A percentile compares a stretch with the other conserved stretches of the same genome.
These are phyloP conservation scores for Colletotrichum scovillei DNA, from an alignment of 2,329 filamentous ascomycete species.

Conservation along the genomic window DNA sequence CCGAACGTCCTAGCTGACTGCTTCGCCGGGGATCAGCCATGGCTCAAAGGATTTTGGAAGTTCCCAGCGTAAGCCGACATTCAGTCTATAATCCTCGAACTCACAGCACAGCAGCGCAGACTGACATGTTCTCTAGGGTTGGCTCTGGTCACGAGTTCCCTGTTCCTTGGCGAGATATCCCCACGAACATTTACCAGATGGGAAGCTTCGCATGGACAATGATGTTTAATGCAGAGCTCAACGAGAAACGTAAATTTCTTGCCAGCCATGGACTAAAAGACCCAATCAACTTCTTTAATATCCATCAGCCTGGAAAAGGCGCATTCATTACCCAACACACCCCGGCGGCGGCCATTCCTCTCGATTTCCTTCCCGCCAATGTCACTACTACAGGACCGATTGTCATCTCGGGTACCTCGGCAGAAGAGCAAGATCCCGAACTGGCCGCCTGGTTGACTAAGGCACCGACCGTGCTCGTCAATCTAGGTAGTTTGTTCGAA, in stretches of 20 bases:
- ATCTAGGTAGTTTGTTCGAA: slow-evolving; percentile 40
- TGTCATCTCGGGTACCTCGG: slow-evolving; percentile 34
- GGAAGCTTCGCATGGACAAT: slow-evolving; percentile 36
- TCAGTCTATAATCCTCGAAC: background rate
- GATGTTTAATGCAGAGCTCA: background rate
- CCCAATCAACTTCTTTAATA: slow-evolving; percentile 37
- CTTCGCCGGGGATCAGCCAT: slow-evolving; percentile 51
- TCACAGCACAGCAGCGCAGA: background rate
- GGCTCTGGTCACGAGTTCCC: slow-evolving; percentile 57
- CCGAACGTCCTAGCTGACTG: slow-evolving; percentile 57
- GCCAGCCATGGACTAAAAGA: slow-evolving; percentile 38
- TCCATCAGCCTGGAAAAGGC: slow-evolving; percentile 36
- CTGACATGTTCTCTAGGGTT: slow-evolving; percentile 42
- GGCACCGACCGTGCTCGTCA: slow-evolving; percentile 41
- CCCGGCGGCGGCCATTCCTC: slow-evolving; percentile 40
- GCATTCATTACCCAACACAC: slow-evolving; percentile 42
- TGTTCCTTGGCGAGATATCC: slow-evolving; percentile 54
- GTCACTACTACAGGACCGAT: slow-evolving; percentile 40
- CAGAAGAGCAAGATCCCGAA: slow-evolving; percentile 40
- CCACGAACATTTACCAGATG: slow-evolving; percentile 49
- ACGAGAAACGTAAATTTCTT: background rate
- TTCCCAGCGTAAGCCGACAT: slow-evolving; percentile 50
- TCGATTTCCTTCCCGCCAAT: slow-evolving; percentile 38
- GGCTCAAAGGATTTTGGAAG: slow-evolving; percentile 49
- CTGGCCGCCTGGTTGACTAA: slow-evolving; percentile 39